phyloP scores from a whole-genome alignment of 2,329 filamentous ascomycete species.

The Xylariales sp. region DNA sequence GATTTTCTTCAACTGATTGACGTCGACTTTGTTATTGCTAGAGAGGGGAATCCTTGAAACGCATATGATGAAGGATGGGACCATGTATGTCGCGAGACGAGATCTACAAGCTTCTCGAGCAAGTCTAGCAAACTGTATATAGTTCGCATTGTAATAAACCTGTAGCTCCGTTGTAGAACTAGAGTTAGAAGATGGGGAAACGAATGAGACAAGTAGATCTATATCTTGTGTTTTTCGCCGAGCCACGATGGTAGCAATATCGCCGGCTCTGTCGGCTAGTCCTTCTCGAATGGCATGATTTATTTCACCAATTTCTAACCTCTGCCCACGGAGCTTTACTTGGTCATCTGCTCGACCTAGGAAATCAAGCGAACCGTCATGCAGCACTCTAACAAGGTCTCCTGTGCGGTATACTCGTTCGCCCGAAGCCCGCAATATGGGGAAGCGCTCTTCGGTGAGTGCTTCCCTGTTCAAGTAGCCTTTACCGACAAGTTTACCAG shows the following conservation, averaged over 20 bases:
- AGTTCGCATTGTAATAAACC: slow-evolving; percentile 50
- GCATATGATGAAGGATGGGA: slow-evolving; percentile 84
- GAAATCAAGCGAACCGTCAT: slow-evolving; percentile 88
- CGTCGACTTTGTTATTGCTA: slow-evolving; percentile 89
- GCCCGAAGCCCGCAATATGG: slow-evolving; percentile 65
- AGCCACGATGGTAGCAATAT: slow-evolving; percentile 80
- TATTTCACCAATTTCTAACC: slow-evolving; percentile 91
- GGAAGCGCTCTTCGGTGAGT: slow-evolving; percentile 83
- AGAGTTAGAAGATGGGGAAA: slow-evolving; percentile 6
- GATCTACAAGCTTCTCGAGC: slow-evolving; percentile 74
- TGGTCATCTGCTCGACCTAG: slow-evolving; percentile 90
- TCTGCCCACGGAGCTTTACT: slow-evolving; percentile 89
- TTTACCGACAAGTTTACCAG: slow-evolving; percentile 86
- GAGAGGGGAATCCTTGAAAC: slow-evolving; percentile 81
- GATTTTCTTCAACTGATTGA: slow-evolving; percentile 73
- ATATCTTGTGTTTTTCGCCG: slow-evolving; percentile 79
- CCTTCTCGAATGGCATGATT: slow-evolving; percentile 80
- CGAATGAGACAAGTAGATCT: slow-evolving; percentile 84
- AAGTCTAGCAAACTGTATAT: slow-evolving; percentile 55
- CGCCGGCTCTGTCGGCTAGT: slow-evolving; percentile 64
- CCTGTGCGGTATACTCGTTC: slow-evolving; percentile 87
- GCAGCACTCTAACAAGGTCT: slow-evolving; percentile 83
- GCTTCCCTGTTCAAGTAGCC: slow-evolving; percentile 86
- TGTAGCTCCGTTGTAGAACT: slow-evolving; percentile 33
- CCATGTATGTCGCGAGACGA: slow-evolving; percentile 85